Percentiles rank a stretch among this genome's conserved stretches.
Evolutionary conservation across 2,329 filamentous ascomycete genomes (phyloP).

Genomic region (Neospermospora avenae): DNA sequence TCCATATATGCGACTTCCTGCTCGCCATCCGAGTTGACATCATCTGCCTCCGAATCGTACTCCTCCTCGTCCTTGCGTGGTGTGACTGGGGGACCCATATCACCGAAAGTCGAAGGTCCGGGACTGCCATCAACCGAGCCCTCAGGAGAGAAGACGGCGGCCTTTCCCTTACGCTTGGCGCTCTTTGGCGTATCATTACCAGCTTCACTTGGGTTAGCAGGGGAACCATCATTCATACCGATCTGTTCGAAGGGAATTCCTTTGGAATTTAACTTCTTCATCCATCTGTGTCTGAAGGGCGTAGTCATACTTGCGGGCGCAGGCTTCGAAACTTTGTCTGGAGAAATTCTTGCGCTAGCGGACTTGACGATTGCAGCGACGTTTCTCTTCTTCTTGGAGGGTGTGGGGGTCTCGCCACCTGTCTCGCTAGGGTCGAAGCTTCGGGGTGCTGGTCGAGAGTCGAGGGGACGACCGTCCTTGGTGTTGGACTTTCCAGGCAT

Average conservation of each 20-base stretch:
- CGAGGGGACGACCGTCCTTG: background rate
- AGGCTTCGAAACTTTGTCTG: slow-evolving; percentile 9
- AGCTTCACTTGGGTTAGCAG: slow-evolving; percentile 3
- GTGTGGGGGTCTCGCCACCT: background rate
- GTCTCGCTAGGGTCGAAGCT: background rate
- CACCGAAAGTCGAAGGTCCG: background rate
- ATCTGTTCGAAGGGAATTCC: background rate
- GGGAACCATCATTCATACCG: background rate
- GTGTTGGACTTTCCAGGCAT: background rate
- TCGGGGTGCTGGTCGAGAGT: background rate
- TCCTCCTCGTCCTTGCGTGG: background rate
- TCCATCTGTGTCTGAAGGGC: slow-evolving; percentile 5
- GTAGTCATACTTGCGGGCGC: slow-evolving; percentile 4
- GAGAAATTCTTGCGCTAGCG: background rate
- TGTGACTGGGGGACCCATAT: background rate
- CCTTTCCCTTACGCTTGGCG: background rate
- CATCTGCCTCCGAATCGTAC: background rate
- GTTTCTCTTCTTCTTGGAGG: background rate
- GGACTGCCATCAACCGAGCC: background rate
- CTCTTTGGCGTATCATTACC: background rate
- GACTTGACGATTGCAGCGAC: background rate
- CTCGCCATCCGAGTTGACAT: background rate
- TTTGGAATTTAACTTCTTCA: slow-evolving; percentile 8
- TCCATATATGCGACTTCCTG: background rate
- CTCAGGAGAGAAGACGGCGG: background rate